Base-by-base conservation (phyloP, 352 stramenopile species). In the Phytophthora citricola region DNA sequence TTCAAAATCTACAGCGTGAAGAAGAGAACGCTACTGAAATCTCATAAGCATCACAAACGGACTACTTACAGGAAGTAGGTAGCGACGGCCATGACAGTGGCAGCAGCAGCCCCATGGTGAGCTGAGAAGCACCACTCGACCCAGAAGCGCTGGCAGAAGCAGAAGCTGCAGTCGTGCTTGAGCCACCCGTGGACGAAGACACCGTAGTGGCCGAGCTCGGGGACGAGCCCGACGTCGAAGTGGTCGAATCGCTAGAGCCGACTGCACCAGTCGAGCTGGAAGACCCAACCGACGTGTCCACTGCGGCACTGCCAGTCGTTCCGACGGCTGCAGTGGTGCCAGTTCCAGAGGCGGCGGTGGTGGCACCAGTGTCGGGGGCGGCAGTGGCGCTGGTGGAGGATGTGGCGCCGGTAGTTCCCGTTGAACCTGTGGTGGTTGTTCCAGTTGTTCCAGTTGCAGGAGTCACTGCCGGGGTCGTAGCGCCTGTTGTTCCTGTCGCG, bases 51-150 rank as follows among this genome's bases (percentile, higher is more conserved):
- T 20, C 17, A 20, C 17, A 20, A 20, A 20, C 17, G 17, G 17
- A 20, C 3, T 43, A 14, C 53, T 52, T 75, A 72, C 55, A 75
- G 10, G 55, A 75, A 75, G 46, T 65, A 75, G 2, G 67, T 39
- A 1, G 56, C 46, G 12, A 69, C 17, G 2, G 47, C 46, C 22
- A 69, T 20, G 5, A 58, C 52, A 4, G 58, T 53, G 12, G 58
- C 59, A 20, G 47, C 47, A 32, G 41, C 39, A 1, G 40, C 46
- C 65, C 58, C 46, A 73, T 58, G 22, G 52, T 65, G 47, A 73
- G 29, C 47, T 65, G 65, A 57, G 58, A 44, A 2, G 65, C 58
- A 45, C 32, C 65, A 26, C 58, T 73, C 22, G 64, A 72, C 1
- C 58, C 58, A 4, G 64, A 73, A 2, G 58, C 17, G 17, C 17